Evolutionary conservation across 371 early-diverging fungal species (phyloP).

Genomic region (Phascolomyces articulosus): DNA sequence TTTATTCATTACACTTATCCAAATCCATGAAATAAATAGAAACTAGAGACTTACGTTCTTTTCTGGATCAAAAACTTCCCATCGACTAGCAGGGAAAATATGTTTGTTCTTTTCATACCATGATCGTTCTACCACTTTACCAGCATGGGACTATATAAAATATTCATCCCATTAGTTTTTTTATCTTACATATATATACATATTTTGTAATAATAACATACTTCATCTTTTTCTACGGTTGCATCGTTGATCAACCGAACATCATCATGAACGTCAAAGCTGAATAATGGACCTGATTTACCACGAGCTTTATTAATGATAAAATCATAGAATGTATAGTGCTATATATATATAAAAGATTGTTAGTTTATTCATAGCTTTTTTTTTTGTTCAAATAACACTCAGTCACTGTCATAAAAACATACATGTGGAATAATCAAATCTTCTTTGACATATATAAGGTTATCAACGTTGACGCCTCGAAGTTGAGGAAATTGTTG

Average conservation of each 20-base stretch:
- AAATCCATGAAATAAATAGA: too few species aligned
- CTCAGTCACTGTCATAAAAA: too few species aligned
- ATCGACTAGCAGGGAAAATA: slow-evolving; percentile 93
- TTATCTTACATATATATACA: neutral
- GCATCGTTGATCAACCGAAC: slow-evolving; percentile 89
- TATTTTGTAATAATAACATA: slow-evolving; percentile 5
- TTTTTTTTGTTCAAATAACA: neutral
- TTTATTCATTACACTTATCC: too few species aligned
- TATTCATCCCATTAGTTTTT: neutral
- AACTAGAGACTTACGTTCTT: slow-evolving; percentile 60
- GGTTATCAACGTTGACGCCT: slow-evolving; percentile 81
- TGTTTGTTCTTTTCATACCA: slow-evolving; percentile 98
- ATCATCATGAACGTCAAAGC: slow-evolving; percentile 94
- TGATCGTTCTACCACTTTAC: slow-evolving; percentile 90
- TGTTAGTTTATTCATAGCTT: too few species aligned
- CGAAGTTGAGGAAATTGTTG: slow-evolving; percentile 83
- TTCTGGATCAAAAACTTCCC: slow-evolving; percentile 93
- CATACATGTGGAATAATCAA: slow-evolving; percentile 92
- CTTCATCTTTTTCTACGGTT: slow-evolving; percentile 86
- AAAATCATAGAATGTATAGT: slow-evolving; percentile 96
- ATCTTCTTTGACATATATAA: slow-evolving; percentile 95
- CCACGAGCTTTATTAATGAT: slow-evolving; percentile 95
- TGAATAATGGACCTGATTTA: slow-evolving; percentile 94
- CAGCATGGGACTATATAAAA: slow-evolving; percentile 81
- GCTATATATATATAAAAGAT: slow-evolving; percentile 57